Percentiles rank a stretch among this genome's conserved stretches.
Conservation (phyloP, 2,329 filamentous ascomycete species). For the Monosporascus ibericus region DNA sequence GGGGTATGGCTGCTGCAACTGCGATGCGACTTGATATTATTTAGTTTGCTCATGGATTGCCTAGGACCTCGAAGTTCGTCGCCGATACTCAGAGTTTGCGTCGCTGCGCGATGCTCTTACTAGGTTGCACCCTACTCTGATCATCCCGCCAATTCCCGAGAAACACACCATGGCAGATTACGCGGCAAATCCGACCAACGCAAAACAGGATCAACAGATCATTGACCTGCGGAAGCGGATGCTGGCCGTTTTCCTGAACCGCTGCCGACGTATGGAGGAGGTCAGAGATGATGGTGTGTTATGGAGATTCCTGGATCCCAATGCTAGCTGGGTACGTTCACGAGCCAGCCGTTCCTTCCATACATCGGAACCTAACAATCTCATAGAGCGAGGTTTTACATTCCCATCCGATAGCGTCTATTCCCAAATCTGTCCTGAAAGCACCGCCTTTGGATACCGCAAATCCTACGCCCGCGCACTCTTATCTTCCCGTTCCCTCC, state of each 20-base stretch:
- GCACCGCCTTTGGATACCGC: slow-evolving; percentile 92
- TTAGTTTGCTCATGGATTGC: slow-evolving; percentile 5
- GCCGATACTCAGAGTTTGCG: slow-evolving; percentile 94
- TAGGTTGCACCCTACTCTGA: slow-evolving; percentile 86
- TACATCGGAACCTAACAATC: slow-evolving; percentile 18
- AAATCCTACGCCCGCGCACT: slow-evolving; percentile 84
- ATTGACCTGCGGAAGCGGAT: slow-evolving; percentile 96
- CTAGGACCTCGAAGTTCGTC: slow-evolving; percentile 89
- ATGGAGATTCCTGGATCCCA: slow-evolving; percentile 96
- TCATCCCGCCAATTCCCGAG: slow-evolving; percentile 95
- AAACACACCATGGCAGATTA: slow-evolving; percentile 99
- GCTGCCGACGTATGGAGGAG: slow-evolving; percentile 87
- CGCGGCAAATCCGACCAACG: slow-evolving; percentile 93
- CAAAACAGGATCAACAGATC: slow-evolving; percentile 94
- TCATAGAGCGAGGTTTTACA: slow-evolving; percentile 84
- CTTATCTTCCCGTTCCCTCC: slow-evolving; percentile 80
- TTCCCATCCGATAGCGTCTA: slow-evolving; percentile 81
- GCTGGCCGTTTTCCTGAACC: slow-evolving; percentile 90
- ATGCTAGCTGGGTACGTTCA: slow-evolving; percentile 87
- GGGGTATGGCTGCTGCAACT: slow-evolving; percentile 56
- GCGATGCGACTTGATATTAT: background rate
- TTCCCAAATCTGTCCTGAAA: slow-evolving; percentile 90
- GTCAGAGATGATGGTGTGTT: slow-evolving; percentile 90
- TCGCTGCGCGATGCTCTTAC: slow-evolving; percentile 85
- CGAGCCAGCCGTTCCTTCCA: background rate